phyloP scores from a whole-genome alignment of 2,329 filamentous ascomycete genomes.

The Aspergillus hortae region DNA sequence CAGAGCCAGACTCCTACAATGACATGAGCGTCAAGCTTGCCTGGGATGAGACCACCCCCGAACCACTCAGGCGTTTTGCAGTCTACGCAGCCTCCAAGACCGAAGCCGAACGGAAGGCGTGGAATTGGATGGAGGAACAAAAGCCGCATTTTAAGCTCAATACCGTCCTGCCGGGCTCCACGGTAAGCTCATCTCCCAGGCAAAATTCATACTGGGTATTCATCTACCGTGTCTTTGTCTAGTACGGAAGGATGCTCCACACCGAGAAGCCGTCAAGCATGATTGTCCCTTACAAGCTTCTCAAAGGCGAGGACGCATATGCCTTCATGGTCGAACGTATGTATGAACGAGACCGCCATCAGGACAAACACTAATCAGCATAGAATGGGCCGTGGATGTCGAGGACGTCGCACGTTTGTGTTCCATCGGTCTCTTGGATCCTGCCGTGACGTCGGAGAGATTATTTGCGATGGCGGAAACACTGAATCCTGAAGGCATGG shows the following conservation, averaged over 20 bases:
- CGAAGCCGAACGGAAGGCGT: slow-evolving; percentile 45
- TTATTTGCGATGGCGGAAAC: slow-evolving; percentile 52
- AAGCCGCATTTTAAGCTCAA: slow-evolving; percentile 46
- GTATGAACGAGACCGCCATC: slow-evolving; percentile 28
- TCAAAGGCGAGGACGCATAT: neutral
- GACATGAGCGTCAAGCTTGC: slow-evolving; percentile 4
- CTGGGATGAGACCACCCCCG: slow-evolving; percentile 1
- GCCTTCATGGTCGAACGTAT: slow-evolving; percentile 31
- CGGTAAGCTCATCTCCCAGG: slow-evolving; percentile 13
- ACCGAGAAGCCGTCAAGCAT: slow-evolving; percentile 30
- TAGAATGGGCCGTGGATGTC: slow-evolving; percentile 48
- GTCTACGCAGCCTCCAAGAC: slow-evolving; percentile 43
- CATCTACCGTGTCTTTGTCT: neutral
- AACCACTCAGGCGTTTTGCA: neutral
- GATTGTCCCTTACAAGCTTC: too few species aligned
- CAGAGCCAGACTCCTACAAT: slow-evolving; percentile 13
- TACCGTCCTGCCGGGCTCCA: slow-evolving; percentile 33
- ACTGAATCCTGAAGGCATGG: slow-evolving; percentile 44
- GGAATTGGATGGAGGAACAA: slow-evolving; percentile 45
- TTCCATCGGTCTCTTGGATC: slow-evolving; percentile 49
- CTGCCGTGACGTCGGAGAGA: slow-evolving; percentile 46
- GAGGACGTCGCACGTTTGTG: slow-evolving; percentile 52
- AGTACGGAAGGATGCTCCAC: slow-evolving; percentile 19
- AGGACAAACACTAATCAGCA: slow-evolving; percentile 29
- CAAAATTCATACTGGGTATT: neutral